These are phyloP conservation scores for Psilocybe azurescens DNA, from an alignment of 768 basidiomycete species.

Conservation along the genomic window DNA sequence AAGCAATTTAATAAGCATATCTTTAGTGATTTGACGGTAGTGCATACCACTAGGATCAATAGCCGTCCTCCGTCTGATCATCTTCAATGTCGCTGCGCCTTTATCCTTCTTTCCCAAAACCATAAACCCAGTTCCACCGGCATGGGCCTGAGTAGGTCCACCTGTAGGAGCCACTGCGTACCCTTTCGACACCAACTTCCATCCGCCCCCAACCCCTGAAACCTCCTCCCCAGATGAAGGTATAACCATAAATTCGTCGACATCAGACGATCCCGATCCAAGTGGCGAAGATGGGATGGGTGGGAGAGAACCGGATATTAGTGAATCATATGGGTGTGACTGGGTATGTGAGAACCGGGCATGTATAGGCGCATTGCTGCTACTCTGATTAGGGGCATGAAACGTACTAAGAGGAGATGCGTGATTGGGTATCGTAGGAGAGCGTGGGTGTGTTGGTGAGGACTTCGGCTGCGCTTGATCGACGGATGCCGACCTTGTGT, in stretches of 20 bases:
- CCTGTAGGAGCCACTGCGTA: slow-evolving; percentile 4
- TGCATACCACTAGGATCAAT: slow-evolving; percentile 47
- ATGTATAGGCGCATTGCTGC: slow-evolving; percentile 9
- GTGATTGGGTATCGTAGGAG: background rate
- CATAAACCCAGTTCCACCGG: slow-evolving; percentile 23
- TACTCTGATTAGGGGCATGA: background rate
- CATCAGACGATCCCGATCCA: slow-evolving; percentile 36
- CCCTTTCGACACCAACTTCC: slow-evolving; percentile 49
- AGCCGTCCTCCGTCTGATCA: slow-evolving; percentile 63
- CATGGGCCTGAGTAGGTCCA: background rate
- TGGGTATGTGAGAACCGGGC: slow-evolving; percentile 15
- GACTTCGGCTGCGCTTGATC: background rate
- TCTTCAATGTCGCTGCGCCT: slow-evolving; percentile 28
- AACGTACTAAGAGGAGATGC: background rate
- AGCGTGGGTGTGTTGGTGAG: background rate
- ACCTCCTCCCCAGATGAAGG: slow-evolving; percentile 48
- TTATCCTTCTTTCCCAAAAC: slow-evolving; percentile 18
- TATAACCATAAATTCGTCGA: slow-evolving; percentile 49
- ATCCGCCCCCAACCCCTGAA: slow-evolving; percentile 48
- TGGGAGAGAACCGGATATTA: background rate
- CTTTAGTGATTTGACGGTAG: background rate
- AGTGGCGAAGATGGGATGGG: slow-evolving; percentile 13
- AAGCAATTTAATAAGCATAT: slow-evolving; percentile 6
- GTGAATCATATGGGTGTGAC: slow-evolving; percentile 4
- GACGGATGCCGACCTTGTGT: background rate